Percentiles rank a stretch among this genome's conserved stretches.
Conservation (phyloP, 139 green algal genomes). For the Eudorina sp. region DNA sequence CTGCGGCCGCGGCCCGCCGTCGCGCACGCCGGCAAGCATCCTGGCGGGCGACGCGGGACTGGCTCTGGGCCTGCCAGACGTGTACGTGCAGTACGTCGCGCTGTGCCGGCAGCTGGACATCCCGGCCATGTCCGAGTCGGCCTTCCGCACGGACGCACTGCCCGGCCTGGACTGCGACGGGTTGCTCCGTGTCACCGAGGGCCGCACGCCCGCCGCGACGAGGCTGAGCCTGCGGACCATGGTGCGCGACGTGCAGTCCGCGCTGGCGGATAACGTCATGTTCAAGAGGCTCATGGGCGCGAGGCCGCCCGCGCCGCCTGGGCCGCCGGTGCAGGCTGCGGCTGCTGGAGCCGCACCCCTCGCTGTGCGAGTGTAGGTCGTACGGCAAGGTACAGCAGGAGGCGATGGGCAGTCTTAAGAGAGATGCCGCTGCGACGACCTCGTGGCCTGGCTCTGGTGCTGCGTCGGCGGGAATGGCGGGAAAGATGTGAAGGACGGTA, state of each 20-base stretch:
- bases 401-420: too few relatives aligned
- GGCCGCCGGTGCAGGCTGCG: not conserved
- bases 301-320: not conserved
- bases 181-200: conserved; percentile 9
- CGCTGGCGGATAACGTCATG: conserved; percentile 55
- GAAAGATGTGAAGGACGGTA: too few relatives aligned
- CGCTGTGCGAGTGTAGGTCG: too few relatives aligned
- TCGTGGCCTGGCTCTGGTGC: too few relatives aligned
- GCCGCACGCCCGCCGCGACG: conserved; percentile 28
- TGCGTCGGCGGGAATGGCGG: too few relatives aligned
- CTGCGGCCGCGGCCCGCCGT: not conserved
- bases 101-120: conserved; percentile 49
- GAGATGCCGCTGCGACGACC: too few relatives aligned
- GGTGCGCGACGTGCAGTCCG: conserved; percentile 51
- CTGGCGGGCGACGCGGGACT: conserved; percentile 20
- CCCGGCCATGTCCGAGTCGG: conserved; percentile 15
- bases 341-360: too few relatives aligned
- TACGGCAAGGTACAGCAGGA: too few relatives aligned
- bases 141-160: conserved; percentile 37
- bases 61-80: conserved; percentile 8
- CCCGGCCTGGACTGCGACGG: conserved; percentile 12
- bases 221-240: conserved; percentile 11
- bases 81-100: conserved; percentile 3
- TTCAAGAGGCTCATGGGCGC: conserved; percentile 57
- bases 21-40: conserved; percentile 44